phyloP scores from a whole-genome alignment of 305 asterid genomes.

The Euphrasia arctica region DNA sequence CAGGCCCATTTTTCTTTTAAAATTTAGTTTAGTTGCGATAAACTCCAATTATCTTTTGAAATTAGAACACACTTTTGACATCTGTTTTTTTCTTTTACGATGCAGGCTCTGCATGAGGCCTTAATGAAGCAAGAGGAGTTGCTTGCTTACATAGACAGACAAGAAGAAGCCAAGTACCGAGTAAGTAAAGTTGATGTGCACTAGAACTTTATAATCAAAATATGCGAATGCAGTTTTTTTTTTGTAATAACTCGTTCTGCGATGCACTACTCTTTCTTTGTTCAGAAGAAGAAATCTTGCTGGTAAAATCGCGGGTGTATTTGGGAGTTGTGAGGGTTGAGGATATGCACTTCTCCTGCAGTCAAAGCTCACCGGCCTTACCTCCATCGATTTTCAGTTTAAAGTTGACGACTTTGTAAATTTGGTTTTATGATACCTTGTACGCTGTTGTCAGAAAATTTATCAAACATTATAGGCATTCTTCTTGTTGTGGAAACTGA shows the following conservation, averaged over 20 bases:
- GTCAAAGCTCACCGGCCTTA: not conserved
- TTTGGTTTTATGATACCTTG: too few relatives aligned
- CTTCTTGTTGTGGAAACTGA: constrained; percentile 18
- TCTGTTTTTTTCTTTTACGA: not conserved
- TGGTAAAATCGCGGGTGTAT: constrained; percentile 38
- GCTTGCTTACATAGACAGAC: constrained; percentile 88
- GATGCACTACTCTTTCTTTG: constrained; percentile 7
- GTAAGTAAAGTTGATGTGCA: constrained; percentile 39
- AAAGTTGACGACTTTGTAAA: too few relatives aligned
- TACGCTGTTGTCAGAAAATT: not conserved
- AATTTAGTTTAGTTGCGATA: not conserved
- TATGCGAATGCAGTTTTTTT: not conserved
- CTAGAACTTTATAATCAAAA: constrained; percentile 5
- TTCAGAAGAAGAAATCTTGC: constrained; percentile 94
- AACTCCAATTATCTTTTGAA: not conserved
- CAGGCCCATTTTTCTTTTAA: too few relatives aligned
- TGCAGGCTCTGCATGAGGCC: constrained; percentile 93
- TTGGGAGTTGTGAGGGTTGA: constrained; percentile 26
- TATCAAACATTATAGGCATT: constrained; percentile 15
- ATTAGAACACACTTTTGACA: not conserved
- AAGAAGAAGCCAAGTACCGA: constrained; percentile 63
- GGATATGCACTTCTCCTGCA: not conserved
- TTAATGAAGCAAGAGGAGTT: constrained; percentile 98
- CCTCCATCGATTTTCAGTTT: not conserved
- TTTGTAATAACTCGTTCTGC: constrained; percentile 1